phyloP scores from a whole-genome alignment of 2,329 filamentous ascomycete species.

The Lecanicillium sp. region DNA sequence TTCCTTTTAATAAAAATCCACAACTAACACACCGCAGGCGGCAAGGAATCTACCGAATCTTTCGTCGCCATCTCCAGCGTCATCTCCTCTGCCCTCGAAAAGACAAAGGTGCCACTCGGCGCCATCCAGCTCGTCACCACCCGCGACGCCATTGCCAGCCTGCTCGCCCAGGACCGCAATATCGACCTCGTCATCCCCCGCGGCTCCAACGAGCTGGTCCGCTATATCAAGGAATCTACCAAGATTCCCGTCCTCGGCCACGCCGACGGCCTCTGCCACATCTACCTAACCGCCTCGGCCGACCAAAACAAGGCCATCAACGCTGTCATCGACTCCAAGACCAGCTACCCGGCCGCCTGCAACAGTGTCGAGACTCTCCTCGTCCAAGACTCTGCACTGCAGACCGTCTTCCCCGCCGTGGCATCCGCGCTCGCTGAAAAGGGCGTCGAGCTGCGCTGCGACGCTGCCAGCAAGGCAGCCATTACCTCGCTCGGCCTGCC shows the following conservation, averaged over 20 bases:
- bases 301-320: constrained; percentile 62
- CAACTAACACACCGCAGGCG: constrained; percentile 39
- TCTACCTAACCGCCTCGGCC: constrained; percentile 76
- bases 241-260: constrained; percentile 95
- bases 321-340: constrained; percentile 86
- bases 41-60: constrained; percentile 92
- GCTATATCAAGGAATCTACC: constrained; percentile 82
- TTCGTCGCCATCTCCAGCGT: constrained; percentile 83
- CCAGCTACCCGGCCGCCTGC: constrained; percentile 89
- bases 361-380: constrained; percentile 91
- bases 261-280: constrained; percentile 84
- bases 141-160: constrained; percentile 77
- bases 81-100: constrained; percentile 68
- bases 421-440: constrained; percentile 66
- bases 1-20: too few relatives aligned
- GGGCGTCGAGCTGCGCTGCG: constrained; percentile 78
- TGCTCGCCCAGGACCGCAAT: constrained; percentile 76
- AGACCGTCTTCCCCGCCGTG: constrained; percentile 59
- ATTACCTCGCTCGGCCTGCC: constrained; percentile 41
- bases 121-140: constrained; percentile 93
- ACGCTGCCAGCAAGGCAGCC: constrained; percentile 56
- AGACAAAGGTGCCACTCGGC: constrained; percentile 69
- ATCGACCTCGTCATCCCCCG: constrained; percentile 95
- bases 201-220: constrained; percentile 82
- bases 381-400: constrained; percentile 64